Conservation (phyloP, 805 yeast species). For the Ogataea chonburiensis region DNA sequence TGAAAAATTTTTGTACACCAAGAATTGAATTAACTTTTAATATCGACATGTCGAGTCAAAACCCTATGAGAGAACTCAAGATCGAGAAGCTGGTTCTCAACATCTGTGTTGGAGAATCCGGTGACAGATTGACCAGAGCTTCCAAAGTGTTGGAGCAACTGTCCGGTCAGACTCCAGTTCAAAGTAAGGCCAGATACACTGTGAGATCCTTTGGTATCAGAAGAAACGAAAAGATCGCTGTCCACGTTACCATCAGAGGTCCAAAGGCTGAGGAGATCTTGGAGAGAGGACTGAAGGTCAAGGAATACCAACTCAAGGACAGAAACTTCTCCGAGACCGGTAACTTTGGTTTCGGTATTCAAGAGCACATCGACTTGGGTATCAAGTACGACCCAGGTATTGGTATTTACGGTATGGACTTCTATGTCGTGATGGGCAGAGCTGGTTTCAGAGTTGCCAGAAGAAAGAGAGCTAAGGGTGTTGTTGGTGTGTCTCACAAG, state of each 20-base stretch:
- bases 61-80: conserved; percentile 98
- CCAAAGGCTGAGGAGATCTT: conserved; percentile 99
- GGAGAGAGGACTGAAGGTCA: conserved; percentile 99
- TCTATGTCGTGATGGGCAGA: conserved; percentile 99
- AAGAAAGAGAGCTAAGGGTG: conserved; percentile 92
- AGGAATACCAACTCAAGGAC: conserved; percentile 94
- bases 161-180: conserved; percentile 99
- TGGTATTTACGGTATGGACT: conserved; percentile 99
- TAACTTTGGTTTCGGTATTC: conserved; percentile 99
- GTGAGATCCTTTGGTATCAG: conserved; percentile 99
- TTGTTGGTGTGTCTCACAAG: conserved; percentile 90
- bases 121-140: conserved; percentile 99
- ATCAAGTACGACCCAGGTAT: conserved; percentile 99
- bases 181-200: conserved; percentile 99
- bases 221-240: conserved; percentile 99
- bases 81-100: conserved; percentile 99
- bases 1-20: conserved; percentile 17
- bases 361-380: conserved; percentile 99
- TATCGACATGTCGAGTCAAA: conserved; percentile 43
- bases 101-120: conserved; percentile 99
- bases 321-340: conserved; percentile 98
- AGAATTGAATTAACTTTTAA: conserved; percentile 8
- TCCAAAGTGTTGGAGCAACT: conserved; percentile 99
- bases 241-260: conserved; percentile 99
- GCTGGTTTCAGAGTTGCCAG: conserved; percentile 99